Evolutionary conservation across 768 basidiomycete species (phyloP).

Genomic region (Podaxis mareebaensis): DNA sequence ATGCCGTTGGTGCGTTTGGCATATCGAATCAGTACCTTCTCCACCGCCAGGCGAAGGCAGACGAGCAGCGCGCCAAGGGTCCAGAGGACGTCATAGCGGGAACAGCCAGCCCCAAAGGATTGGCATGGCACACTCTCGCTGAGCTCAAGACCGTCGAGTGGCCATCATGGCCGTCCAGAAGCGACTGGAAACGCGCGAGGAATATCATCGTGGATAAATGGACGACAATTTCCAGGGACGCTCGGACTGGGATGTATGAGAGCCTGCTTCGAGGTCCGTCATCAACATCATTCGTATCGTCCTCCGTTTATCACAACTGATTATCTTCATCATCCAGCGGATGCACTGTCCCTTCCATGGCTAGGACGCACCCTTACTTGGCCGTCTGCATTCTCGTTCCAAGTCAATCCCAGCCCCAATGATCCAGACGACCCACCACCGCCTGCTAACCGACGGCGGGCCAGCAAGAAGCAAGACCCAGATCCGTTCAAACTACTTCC

Average conservation of each 20-base stretch:
- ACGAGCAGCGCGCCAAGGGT: background rate
- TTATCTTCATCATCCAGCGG: slow-evolving; percentile 2
- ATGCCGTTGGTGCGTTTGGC: slow-evolving; percentile 68
- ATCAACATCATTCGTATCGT: background rate
- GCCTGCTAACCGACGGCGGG: slow-evolving; percentile 14
- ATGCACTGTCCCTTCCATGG: slow-evolving; percentile 20
- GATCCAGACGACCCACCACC: slow-evolving; percentile 24
- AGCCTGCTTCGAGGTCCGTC: slow-evolving; percentile 11
- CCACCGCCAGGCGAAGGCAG: slow-evolving; percentile 23
- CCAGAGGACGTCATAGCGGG: background rate
- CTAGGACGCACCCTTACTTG: slow-evolving; percentile 4
- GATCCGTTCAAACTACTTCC: slow-evolving; percentile 19
- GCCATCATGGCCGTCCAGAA: slow-evolving; percentile 29
- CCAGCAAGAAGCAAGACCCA: slow-evolving; percentile 10
- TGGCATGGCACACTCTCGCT: slow-evolving; percentile 17
- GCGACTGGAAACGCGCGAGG: slow-evolving; percentile 22
- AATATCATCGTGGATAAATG: slow-evolving; percentile 10
- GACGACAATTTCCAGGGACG: slow-evolving; percentile 8
- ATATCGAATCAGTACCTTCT: slow-evolving; percentile 65
- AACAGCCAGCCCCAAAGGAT: background rate
- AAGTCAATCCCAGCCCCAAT: slow-evolving; percentile 19
- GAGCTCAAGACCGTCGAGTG: slow-evolving; percentile 25
- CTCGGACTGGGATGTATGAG: slow-evolving; percentile 5
- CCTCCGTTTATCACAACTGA: background rate
- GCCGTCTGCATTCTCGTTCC: slow-evolving; percentile 25